A percentile compares a stretch with the other conserved stretches of the same genome.
phyloP scores from a whole-genome alignment of 164 flowering plant genomes.

The Piper longum region DNA sequence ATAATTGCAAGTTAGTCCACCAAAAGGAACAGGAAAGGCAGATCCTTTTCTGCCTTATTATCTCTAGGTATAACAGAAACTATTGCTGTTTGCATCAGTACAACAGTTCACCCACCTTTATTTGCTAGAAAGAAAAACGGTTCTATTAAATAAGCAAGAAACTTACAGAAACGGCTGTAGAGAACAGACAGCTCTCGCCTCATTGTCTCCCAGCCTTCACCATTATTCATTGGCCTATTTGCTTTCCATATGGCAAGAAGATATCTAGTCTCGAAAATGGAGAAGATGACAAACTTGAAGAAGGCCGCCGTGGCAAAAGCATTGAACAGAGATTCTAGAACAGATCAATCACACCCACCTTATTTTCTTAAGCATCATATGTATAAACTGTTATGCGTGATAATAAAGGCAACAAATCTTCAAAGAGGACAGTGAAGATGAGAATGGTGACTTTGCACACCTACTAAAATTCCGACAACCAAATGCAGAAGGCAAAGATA shows the following conservation, averaged over 20 bases:
- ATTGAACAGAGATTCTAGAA: constrained; percentile 86
- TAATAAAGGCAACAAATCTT: background rate
- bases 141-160: background rate
- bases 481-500: constrained; percentile 94
- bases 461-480: constrained; percentile 89
- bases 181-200: constrained; percentile 93
- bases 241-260: constrained; percentile 99
- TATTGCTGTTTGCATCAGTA: background rate
- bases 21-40: no score
- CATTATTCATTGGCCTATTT: constrained; percentile 63
- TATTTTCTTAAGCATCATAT: background rate
- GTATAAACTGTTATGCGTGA: background rate
- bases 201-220: constrained; percentile 98
- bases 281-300: constrained; percentile 97
- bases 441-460: constrained; percentile 21
- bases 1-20: no score
- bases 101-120: background rate
- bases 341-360: background rate
- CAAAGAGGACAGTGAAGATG: background rate
- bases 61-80: background rate
- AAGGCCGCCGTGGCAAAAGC: constrained; percentile 98
- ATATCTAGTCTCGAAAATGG: constrained; percentile 98
- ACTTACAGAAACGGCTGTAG: constrained; percentile 98
- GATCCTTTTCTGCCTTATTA: no score
- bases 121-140: background rate